Percentiles rank a stretch among this genome's conserved stretches.
phyloP scores from a whole-genome alignment of 257 asterid species.

The Nicotiana benthamiana region DNA sequence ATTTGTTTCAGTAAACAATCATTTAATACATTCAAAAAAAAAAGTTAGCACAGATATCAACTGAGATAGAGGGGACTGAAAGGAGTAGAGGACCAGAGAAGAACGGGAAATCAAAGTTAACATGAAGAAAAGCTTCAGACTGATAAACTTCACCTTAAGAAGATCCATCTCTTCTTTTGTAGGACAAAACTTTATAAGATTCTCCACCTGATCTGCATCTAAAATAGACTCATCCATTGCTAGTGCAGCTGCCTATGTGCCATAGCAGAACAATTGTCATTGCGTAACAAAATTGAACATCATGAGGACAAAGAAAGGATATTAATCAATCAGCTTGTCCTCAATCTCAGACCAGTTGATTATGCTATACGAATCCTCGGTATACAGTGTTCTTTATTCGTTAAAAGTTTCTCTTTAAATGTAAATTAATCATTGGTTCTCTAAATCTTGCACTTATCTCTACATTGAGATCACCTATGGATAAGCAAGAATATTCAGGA shows the following conservation, averaged over 20 bases:
- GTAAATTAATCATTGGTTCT: neutral
- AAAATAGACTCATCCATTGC: conserved; percentile 89
- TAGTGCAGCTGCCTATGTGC: conserved; percentile 80
- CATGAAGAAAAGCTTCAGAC: neutral
- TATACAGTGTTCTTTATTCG: neutral
- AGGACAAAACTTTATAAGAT: conserved; percentile 89
- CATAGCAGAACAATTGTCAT: conserved; percentile 3
- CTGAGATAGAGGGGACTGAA: neutral
- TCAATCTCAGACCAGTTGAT: neutral
- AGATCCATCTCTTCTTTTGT: conserved; percentile 98
- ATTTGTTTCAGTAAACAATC: conserved; percentile 20
- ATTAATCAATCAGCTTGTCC: neutral
- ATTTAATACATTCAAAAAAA: neutral
- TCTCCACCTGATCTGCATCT: conserved; percentile 99
- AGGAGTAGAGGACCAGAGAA: neutral
- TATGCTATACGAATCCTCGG: neutral
- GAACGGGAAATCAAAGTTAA: neutral
- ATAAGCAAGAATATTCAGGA: neutral
- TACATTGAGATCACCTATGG: neutral
- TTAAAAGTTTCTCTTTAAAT: neutral
- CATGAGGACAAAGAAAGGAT: neutral
- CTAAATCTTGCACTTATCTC: neutral
- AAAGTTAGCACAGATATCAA: neutral
- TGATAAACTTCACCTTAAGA: conserved; percentile 58
- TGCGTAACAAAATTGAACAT: neutral